phyloP scores from a whole-genome alignment of 306 rosid genomes.

The Canavalia gladiata region DNA sequence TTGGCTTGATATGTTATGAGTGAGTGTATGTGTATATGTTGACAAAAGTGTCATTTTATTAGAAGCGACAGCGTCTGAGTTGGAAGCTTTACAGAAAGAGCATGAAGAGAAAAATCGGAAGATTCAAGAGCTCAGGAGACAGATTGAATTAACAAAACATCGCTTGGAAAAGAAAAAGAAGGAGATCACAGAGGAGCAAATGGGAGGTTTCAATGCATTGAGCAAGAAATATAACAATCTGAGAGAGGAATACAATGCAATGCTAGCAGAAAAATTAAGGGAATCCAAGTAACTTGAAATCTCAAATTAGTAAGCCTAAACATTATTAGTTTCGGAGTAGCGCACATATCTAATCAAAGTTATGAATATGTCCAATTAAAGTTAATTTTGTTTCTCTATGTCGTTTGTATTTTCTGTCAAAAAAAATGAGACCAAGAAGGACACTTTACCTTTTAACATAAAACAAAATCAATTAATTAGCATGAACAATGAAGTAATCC shows the following conservation, averaged over 20 bases:
- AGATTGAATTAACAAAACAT: slow-evolving; percentile 53
- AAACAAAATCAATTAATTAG: no score
- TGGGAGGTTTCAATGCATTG: slow-evolving; percentile 52
- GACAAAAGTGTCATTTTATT: slow-evolving; percentile 12
- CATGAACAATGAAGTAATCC: not conserved
- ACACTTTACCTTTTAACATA: no score
- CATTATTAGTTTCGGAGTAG: not conserved
- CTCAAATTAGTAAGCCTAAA: not conserved
- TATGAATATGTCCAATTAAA: not conserved
- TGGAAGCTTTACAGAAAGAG: slow-evolving; percentile 55
- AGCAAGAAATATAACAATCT: slow-evolving; percentile 54
- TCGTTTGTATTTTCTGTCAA: not conserved
- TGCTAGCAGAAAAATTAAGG: slow-evolving; percentile 48
- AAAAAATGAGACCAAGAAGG: not conserved
- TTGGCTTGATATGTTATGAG: no score
- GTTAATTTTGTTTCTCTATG: not conserved
- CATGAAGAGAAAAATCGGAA: slow-evolving; percentile 53
- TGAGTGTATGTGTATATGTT: not conserved
- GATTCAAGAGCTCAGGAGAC: slow-evolving; percentile 61
- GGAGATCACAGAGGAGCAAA: slow-evolving; percentile 44
- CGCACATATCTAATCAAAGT: not conserved
- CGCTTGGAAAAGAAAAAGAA: slow-evolving; percentile 56
- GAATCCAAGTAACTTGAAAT: slow-evolving; percentile 36
- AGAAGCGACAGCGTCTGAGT: slow-evolving; percentile 47
- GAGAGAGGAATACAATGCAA: slow-evolving; percentile 62